Conservation (phyloP, 2,329 filamentous ascomycete species). For the Penicillium sp. region DNA sequence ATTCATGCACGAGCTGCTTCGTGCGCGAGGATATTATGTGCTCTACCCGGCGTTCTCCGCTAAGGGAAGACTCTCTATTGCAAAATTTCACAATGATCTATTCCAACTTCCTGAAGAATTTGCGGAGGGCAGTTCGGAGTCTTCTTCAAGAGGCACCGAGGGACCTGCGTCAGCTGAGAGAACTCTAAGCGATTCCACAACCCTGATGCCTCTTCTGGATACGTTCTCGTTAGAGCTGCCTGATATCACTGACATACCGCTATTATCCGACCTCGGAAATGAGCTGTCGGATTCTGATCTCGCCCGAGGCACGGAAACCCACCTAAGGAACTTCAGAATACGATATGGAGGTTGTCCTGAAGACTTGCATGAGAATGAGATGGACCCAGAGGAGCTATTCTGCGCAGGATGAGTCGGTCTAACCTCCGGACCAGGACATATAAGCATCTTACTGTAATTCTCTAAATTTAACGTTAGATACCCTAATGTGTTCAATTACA, state of each 20-base stretch:
- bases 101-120: conserved; percentile 73
- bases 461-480: neutral
- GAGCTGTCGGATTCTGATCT: conserved; percentile 38
- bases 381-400: conserved; percentile 65
- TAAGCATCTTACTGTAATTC: neutral
- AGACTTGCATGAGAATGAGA: conserved; percentile 38
- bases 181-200: conserved; percentile 43
- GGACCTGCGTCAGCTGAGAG: conserved; percentile 27
- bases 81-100: conserved; percentile 79
- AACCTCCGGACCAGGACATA: neutral
- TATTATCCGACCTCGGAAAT: conserved; percentile 69
- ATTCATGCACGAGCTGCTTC: conserved; percentile 75
- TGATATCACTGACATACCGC: conserved; percentile 56
- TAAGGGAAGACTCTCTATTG: conserved; percentile 59
- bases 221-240: conserved; percentile 56
- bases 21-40: conserved; percentile 75
- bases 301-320: conserved; percentile 55
- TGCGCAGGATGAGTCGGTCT: conserved; percentile 52
- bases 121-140: conserved; percentile 18
- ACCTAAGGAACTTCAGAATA: conserved; percentile 63
- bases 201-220: conserved; percentile 53
- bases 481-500: neutral
- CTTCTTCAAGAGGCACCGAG: conserved; percentile 21
- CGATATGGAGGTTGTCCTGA: conserved; percentile 70
- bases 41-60: conserved; percentile 71